Conservation (phyloP, 2,329 filamentous ascomycete genomes). For the Aphanoascus verrucosus region DNA sequence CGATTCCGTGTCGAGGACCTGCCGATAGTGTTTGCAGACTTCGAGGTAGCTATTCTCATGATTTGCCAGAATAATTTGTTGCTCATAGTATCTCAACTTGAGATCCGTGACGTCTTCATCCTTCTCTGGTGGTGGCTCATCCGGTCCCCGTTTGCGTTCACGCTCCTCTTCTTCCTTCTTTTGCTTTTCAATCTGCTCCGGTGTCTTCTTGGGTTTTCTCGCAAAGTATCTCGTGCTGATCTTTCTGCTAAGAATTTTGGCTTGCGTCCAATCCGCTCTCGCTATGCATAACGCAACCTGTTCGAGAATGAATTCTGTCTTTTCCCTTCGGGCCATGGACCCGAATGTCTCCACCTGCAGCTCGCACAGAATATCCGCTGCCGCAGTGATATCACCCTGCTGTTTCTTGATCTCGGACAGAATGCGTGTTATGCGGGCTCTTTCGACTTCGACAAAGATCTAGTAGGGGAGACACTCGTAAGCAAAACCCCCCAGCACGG, state of each 20-base stretch:
- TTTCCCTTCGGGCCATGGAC: conserved; percentile 92
- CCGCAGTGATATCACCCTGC: conserved; percentile 81
- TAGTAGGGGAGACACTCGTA: conserved; percentile 24
- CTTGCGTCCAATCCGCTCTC: conserved; percentile 91
- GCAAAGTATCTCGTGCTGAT: conserved; percentile 90
- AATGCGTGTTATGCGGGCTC: conserved; percentile 86
- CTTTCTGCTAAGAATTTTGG: conserved; percentile 85
- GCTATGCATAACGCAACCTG: conserved; percentile 93
- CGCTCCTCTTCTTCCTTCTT: conserved; percentile 67
- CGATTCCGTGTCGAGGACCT: conserved; percentile 90
- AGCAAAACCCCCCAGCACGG: conserved; percentile 11
- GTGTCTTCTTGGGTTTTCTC: conserved; percentile 79
- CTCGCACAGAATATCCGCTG: conserved; percentile 89
- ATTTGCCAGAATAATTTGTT: conserved; percentile 90
- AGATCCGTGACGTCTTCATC: conserved; percentile 90
- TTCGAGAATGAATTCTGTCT: conserved; percentile 96
- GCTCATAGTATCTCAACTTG: conserved; percentile 92
- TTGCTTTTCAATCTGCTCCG: conserved; percentile 83
- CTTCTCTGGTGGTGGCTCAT: conserved; percentile 62
- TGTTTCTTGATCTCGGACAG: conserved; percentile 95
- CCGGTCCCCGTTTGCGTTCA: conserved; percentile 66
- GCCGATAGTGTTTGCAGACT: conserved; percentile 94
- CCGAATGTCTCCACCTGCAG: conserved; percentile 98
- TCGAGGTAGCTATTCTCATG: conserved; percentile 97
- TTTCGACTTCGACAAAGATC: conserved; percentile 99